phyloP scores from a whole-genome alignment of 2,329 filamentous ascomycete genomes.

The Teratosphaeria destructans region DNA sequence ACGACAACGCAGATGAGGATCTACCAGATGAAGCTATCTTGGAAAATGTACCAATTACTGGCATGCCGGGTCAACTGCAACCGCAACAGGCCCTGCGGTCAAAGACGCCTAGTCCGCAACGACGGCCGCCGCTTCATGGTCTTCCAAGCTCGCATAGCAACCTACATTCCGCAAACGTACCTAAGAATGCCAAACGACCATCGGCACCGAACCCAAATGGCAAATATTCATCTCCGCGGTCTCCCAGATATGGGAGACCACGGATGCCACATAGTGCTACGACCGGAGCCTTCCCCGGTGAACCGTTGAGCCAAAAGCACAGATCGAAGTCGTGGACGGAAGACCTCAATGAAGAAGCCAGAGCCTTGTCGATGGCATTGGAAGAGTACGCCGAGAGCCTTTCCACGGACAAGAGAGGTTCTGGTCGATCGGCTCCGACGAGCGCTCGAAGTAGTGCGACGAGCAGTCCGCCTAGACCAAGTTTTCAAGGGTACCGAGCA shows the following conservation, averaged over 20 bases:
- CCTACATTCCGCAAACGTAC: slow-evolving; percentile 25
- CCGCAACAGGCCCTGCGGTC: slow-evolving; percentile 14
- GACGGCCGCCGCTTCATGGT: slow-evolving; percentile 18
- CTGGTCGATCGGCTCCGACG: slow-evolving; percentile 1
- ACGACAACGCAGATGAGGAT: slow-evolving; percentile 58
- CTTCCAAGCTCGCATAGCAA: slow-evolving; percentile 11
- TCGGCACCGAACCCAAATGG: slow-evolving; percentile 17
- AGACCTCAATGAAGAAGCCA: slow-evolving; percentile 61
- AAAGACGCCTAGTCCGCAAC: slow-evolving; percentile 26
- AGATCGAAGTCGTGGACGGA: slow-evolving; percentile 63
- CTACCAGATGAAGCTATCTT: slow-evolving; percentile 70
- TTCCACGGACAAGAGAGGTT: slow-evolving; percentile 35
- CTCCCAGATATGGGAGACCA: slow-evolving; percentile 18
- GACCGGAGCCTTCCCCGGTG: slow-evolving; percentile 14
- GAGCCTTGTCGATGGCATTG: slow-evolving; percentile 66
- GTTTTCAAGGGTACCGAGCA: slow-evolving; percentile 13
- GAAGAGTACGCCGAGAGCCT: slow-evolving; percentile 58
- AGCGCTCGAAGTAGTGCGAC: slow-evolving; percentile 5
- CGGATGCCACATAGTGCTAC: slow-evolving; percentile 23
- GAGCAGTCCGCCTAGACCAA: slow-evolving; percentile 18
- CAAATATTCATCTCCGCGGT: slow-evolving; percentile 16
- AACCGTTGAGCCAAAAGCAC: slow-evolving; percentile 17
- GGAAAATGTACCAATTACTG: slow-evolving; percentile 74
- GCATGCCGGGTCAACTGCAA: slow-evolving; percentile 29
- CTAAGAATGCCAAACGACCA: slow-evolving; percentile 25